phyloP scores from a whole-genome alignment of 441 rosid genomes.

The Bocquillonia castaneifolia region DNA sequence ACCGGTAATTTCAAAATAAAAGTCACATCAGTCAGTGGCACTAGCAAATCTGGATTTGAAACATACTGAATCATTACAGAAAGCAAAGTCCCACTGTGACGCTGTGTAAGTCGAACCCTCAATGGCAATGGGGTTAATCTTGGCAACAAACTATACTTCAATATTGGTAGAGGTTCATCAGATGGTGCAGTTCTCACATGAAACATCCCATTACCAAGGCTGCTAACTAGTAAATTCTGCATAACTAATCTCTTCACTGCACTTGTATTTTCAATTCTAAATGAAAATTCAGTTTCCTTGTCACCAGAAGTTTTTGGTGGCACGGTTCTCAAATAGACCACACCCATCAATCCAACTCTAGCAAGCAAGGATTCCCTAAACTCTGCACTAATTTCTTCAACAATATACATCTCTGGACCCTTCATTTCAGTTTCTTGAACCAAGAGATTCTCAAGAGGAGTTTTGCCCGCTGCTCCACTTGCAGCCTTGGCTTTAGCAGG shows the following conservation, averaged over 20 bases:
- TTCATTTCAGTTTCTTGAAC: slow-evolving; percentile 81
- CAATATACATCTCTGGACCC: slow-evolving; percentile 84
- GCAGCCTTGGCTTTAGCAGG: slow-evolving; percentile 32
- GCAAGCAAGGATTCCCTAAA: slow-evolving; percentile 89
- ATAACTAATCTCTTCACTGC: slow-evolving; percentile 66
- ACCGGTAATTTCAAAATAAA: slow-evolving; percentile 79
- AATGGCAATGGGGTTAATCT: slow-evolving; percentile 75
- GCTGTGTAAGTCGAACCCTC: slow-evolving; percentile 70
- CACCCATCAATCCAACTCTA: slow-evolving; percentile 85
- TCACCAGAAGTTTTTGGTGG: slow-evolving; percentile 70
- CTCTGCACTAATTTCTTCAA: slow-evolving; percentile 79
- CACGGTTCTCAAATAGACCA: slow-evolving; percentile 69
- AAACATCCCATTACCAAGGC: slow-evolving; percentile 79
- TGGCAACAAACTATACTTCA: slow-evolving; percentile 83
- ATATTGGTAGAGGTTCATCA: slow-evolving; percentile 74
- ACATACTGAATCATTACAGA: slow-evolving; percentile 93
- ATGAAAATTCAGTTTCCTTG: slow-evolving; percentile 84
- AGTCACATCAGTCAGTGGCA: slow-evolving; percentile 62
- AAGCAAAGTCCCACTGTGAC: slow-evolving; percentile 80
- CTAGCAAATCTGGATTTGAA: slow-evolving; percentile 65
- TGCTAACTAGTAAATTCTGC: slow-evolving; percentile 65
- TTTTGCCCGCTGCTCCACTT: slow-evolving; percentile 38
- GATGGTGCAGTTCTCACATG: slow-evolving; percentile 82
- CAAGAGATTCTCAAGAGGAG: slow-evolving; percentile 60
- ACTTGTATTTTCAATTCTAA: slow-evolving; percentile 62